Evolutionary conservation across 345 rosid species (phyloP).

Genomic region (Acer saccharum): DNA sequence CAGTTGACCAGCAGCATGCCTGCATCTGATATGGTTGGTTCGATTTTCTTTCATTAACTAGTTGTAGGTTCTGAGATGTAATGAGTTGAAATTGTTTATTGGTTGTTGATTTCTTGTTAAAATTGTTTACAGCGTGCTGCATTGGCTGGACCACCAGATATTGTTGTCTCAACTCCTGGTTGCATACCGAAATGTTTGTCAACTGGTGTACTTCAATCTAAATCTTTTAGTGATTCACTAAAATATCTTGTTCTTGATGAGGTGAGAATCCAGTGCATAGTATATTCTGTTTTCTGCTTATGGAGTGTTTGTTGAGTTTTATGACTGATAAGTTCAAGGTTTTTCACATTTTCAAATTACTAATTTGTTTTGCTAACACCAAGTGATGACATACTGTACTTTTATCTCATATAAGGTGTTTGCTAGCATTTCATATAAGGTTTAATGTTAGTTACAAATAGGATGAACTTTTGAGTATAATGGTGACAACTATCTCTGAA

Average conservation of each 20-base stretch:
- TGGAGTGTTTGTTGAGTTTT: not conserved
- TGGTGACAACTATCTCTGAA: not conserved
- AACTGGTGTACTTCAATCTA: conserved; percentile 60
- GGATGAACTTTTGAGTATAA: not conserved
- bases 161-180: conserved; percentile 81
- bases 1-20: conserved; percentile 76
- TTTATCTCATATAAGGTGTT: not conserved
- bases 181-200: conserved; percentile 81
- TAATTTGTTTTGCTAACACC: not conserved
- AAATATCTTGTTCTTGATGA: conserved; percentile 89
- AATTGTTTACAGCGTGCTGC: conserved; percentile 61
- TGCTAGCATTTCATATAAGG: not conserved
- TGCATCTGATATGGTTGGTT: conserved; percentile 72
- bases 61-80: not conserved
- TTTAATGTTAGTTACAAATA: not conserved
- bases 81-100: not conserved
- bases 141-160: conserved; percentile 71
- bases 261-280: conserved; percentile 44
- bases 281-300: not conserved
- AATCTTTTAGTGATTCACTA: conserved; percentile 62
- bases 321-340: not conserved
- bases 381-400: not conserved
- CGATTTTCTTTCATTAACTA: not conserved
- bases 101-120: not conserved
- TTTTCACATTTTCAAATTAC: not conserved